Conservation (phyloP, 139 green algal species). For the Spirogloea muscicola region DNA sequence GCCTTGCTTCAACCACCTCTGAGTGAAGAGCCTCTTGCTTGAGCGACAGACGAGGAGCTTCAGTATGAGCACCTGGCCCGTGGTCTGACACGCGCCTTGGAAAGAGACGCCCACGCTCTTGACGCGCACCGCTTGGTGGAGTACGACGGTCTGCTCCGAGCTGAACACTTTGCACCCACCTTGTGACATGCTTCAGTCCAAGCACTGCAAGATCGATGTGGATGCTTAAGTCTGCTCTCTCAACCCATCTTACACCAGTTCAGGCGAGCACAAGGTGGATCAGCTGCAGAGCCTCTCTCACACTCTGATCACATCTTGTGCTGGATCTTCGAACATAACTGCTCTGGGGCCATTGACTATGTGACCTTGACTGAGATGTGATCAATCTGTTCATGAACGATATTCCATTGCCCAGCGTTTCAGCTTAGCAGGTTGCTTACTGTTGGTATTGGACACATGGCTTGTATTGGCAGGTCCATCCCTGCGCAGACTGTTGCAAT, state of each 20-base stretch:
- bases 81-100: slow-evolving; percentile 66
- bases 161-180: not conserved
- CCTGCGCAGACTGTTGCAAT: slow-evolving; percentile 5
- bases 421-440: not conserved
- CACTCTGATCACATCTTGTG: too few species aligned
- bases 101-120: slow-evolving; percentile 54
- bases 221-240: too few species aligned
- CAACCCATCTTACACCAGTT: too few species aligned
- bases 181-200: not conserved
- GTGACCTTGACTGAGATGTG: too few species aligned
- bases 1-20: too few species aligned
- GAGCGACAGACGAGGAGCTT: slow-evolving; percentile 68
- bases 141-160: slow-evolving; percentile 32
- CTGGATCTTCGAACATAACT: too few species aligned
- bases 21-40: too few species aligned
- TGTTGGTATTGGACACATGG: not conserved
- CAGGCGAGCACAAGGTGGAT: too few species aligned
- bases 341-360: too few species aligned
- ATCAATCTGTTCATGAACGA: too few species aligned
- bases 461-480: not conserved
- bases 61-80: slow-evolving; percentile 84
- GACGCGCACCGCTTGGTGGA: slow-evolving; percentile 52
- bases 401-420: not conserved
- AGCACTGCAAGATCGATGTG: too few species aligned
- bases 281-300: too few species aligned